Base-by-base conservation (phyloP, 2,329 filamentous ascomycete genomes). In the Penicillium sp. region DNA sequence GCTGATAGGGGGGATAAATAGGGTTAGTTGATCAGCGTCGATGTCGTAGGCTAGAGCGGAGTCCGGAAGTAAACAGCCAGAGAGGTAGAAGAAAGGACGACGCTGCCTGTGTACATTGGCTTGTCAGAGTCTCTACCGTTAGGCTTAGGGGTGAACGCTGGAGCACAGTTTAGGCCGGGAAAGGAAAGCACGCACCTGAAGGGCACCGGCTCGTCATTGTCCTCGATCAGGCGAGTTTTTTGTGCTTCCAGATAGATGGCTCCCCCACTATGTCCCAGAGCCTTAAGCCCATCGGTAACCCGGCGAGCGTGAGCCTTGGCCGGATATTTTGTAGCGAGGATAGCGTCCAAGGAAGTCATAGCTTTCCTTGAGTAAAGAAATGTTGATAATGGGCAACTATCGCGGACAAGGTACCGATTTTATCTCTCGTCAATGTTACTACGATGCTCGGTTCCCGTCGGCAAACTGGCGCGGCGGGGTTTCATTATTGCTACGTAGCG, bases 41-140 rank as follows among this genome's bases (percentile, higher is more conserved):
- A 96, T 89, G 67, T 97, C 90, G 82, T 97, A 97, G 60, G 90
- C 85, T 63, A 92, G 86, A 74, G 89, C 89, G 71, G 90, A 90
- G 77, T 97, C 93, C 62, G 93, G 86, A 31, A 96, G 84, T 65
- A 88, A 85, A 73, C 89, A 96, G 69, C 95, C 95, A 26, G 92
- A 94, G 49, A 98, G 84, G 79, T 99, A 99, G 86, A 91, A 97
- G 82, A 99, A 99, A 77, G 88, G 91, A 59, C 95, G 90, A 66
- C 93, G 91, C 79, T 97, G 93, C 67, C 92, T 93, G 68, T 23
- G 30, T 30, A 64, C 61, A 38, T 61, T 56, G 31, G n/a, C 59
- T 56, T 61, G 59, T 64, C 45, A 64, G 59, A 35, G 19, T 41
- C 21, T 15, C 23, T 23, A 13, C 11, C 13, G 26, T 38, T 8